Conservation (phyloP, 495 filamentous ascomycete genomes). For the Penicillium tannophilum region DNA sequence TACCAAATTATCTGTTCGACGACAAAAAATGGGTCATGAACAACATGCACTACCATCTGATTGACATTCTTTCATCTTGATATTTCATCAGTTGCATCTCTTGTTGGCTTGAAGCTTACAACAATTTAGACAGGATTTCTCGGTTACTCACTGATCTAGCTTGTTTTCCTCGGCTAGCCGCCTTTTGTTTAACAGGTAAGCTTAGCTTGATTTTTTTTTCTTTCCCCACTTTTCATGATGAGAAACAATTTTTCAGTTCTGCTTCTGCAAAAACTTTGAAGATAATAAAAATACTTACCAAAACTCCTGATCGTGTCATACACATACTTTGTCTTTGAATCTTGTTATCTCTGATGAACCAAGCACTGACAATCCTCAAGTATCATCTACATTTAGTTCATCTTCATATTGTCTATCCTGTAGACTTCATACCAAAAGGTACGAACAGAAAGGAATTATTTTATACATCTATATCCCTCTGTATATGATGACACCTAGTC, state of each 20-base stretch:
- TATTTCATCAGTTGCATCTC: conserved; percentile 5
- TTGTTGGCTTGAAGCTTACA: conserved; percentile 21
- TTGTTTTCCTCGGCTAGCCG: not conserved
- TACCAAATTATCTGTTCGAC: conserved; percentile 65
- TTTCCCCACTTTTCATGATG: conserved; percentile 62
- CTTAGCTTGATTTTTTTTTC: conserved; percentile 12
- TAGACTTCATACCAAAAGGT: conserved; percentile 13
- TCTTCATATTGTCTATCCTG: conserved; percentile 4
- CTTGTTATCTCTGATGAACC: conserved; percentile 10
- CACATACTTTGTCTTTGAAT: conserved; percentile 17
- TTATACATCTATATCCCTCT: conserved; percentile 23
- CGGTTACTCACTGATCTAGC: not conserved
- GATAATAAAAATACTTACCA: conserved; percentile 79
- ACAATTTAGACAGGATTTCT: conserved; percentile 16
- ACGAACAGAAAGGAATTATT: conserved; percentile 9
- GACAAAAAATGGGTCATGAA: conserved; percentile 86
- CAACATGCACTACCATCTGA: conserved; percentile 99
- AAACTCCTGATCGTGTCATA: conserved; percentile 55
- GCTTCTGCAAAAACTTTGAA: conserved; percentile 84
- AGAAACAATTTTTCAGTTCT: conserved; percentile 83
- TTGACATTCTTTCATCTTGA: conserved; percentile 29
- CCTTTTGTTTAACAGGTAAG: conserved; percentile 2
- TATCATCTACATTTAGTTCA: not conserved
- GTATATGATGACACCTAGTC: conserved; percentile 89
- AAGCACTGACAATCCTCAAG: conserved; percentile 24